These are phyloP conservation scores for Neurospora tetraspora DNA, from an alignment of 495 filamentous ascomycete genomes.

Conservation along the genomic window DNA sequence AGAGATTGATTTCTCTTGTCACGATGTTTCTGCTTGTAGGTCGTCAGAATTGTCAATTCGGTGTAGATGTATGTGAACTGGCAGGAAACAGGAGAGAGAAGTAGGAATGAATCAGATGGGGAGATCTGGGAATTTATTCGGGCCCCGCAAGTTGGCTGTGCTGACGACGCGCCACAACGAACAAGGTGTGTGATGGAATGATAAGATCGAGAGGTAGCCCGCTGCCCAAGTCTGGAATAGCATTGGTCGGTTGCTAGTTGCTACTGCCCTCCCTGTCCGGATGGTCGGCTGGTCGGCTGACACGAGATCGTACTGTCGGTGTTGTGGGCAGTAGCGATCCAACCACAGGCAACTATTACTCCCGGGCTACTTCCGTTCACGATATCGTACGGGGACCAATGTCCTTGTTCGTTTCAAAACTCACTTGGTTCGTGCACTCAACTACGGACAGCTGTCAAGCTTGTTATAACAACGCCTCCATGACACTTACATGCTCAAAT, in stretches of 20 bases:
- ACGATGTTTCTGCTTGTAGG: neutral
- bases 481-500: too few relatives aligned
- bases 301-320: neutral
- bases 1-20: neutral
- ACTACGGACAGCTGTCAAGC: too few relatives aligned
- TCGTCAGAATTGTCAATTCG: neutral
- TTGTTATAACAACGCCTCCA: too few relatives aligned
- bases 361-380: neutral
- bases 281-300: neutral
- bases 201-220: too few relatives aligned
- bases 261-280: neutral
- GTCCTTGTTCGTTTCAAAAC: too few relatives aligned
- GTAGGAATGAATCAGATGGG: neutral
- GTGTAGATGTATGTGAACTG: neutral
- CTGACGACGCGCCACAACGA: neutral
- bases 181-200: neutral
- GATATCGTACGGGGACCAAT: too few relatives aligned
- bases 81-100: neutral
- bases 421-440: too few relatives aligned
- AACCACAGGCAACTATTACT: neutral
- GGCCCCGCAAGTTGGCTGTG: neutral
- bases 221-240: neutral
- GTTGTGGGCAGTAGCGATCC: neutral
- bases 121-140: neutral
- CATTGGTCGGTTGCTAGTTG: neutral